Conservation (phyloP, 2,329 filamentous ascomycete genomes). For the Aplosporella prunicola region DNA sequence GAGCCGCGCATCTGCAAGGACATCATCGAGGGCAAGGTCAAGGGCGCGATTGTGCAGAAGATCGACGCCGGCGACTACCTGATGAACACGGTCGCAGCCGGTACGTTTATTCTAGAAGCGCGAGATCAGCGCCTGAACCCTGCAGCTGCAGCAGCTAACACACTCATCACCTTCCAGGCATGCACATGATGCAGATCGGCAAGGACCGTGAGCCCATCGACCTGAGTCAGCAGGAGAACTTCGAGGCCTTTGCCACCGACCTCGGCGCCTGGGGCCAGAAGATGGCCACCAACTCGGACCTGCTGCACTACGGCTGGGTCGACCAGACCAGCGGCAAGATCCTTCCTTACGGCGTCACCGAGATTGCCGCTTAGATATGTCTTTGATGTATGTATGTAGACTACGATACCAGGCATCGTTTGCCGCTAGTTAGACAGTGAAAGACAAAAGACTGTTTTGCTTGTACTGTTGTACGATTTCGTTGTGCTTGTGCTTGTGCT, state of each 20-base stretch:
- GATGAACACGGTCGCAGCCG: slow-evolving; percentile 10
- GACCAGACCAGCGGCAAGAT: slow-evolving; percentile 31
- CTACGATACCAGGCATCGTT: no score
- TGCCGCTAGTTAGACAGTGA: no score
- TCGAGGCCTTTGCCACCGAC: slow-evolving; percentile 41
- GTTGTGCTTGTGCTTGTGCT: no score
- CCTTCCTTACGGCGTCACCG: slow-evolving; percentile 27
- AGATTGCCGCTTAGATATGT: no score
- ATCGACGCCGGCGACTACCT: slow-evolving; percentile 10
- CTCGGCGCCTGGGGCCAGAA: slow-evolving; percentile 36
- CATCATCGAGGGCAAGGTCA: slow-evolving; percentile 38
- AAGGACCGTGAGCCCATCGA: slow-evolving; percentile 45
- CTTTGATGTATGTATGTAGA: no score
- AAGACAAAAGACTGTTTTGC: no score
- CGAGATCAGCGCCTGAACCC: background rate
- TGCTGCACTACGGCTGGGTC: slow-evolving; percentile 36
- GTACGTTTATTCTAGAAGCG: background rate
- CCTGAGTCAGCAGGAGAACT: slow-evolving; percentile 39
- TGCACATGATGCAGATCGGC: slow-evolving; percentile 11
- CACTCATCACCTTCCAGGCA: background rate
- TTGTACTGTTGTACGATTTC: no score
- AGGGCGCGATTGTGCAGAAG: slow-evolving; percentile 13
- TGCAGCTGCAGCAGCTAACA: background rate
- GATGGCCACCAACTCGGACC: slow-evolving; percentile 30
- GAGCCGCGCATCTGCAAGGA: slow-evolving; percentile 40